A percentile compares a stretch with the other conserved stretches of the same genome.
Evolutionary conservation across 768 basidiomycete species (phyloP).

Genomic region (Lactarius indigo): DNA sequence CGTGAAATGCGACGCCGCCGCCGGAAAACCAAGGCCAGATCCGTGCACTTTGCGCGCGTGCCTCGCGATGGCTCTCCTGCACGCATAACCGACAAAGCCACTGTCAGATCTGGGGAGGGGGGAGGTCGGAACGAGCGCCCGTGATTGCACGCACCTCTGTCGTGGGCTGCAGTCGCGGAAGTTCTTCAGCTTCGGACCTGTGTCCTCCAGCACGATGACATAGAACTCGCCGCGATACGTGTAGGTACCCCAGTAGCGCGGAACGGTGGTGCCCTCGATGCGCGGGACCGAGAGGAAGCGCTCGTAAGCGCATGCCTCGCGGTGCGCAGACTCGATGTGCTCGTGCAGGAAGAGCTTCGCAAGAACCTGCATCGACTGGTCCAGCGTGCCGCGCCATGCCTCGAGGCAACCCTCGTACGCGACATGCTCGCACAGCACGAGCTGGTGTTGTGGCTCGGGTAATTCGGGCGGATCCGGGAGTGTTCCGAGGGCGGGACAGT

Average conservation of each 20-base stretch:
- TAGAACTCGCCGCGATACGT: slow-evolving; percentile 20
- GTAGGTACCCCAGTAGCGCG: slow-evolving; percentile 16
- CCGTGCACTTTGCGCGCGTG: slow-evolving; percentile 1
- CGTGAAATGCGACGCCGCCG: slow-evolving; percentile 11
- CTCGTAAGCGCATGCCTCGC: slow-evolving; percentile 14
- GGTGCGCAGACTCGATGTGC: slow-evolving; percentile 12
- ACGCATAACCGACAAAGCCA: background rate
- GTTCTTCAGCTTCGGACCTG: slow-evolving; percentile 8
- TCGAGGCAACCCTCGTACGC: slow-evolving; percentile 15
- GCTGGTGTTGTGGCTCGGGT: slow-evolving; percentile 2
- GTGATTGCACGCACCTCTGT: slow-evolving; percentile 11
- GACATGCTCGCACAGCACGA: slow-evolving; percentile 13
- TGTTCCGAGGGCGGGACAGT: slow-evolving; percentile 7
- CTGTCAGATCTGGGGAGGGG: background rate
- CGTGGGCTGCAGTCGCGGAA: slow-evolving; percentile 7
- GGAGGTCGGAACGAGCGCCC: background rate
- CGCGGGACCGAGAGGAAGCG: slow-evolving; percentile 3
- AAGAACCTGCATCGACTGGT: slow-evolving; percentile 8
- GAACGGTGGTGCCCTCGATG: slow-evolving; percentile 9
- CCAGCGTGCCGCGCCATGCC: slow-evolving; percentile 17
- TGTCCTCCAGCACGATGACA: slow-evolving; percentile 15
- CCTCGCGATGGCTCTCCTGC: background rate
- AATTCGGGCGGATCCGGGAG: slow-evolving; percentile 12
- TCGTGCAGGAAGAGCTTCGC: slow-evolving; percentile 20
- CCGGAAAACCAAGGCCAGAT: slow-evolving; percentile 12